A percentile compares a stretch with the other conserved stretches of the same genome.
Conservation (phyloP, 495 filamentous ascomycete genomes). For the Copromyces sp. region DNA sequence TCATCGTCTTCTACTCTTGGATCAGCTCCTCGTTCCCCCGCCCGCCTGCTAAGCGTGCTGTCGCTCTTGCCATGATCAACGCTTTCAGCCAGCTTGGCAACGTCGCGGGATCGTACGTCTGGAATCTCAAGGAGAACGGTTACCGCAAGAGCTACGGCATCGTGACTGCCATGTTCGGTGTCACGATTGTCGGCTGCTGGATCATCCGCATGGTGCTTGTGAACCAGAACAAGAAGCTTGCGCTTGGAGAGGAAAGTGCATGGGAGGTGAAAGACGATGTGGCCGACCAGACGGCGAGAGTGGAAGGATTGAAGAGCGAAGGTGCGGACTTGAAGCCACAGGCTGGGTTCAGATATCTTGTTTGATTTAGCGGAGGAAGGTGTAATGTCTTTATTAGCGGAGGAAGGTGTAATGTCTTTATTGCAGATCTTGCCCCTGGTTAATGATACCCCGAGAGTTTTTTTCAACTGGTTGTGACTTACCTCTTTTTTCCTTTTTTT, state of each 20-base stretch:
- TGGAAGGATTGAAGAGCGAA: conserved; percentile 4
- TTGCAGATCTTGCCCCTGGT: background rate
- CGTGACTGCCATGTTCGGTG: conserved; percentile 54
- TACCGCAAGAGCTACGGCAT: conserved; percentile 35
- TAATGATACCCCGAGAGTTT: background rate
- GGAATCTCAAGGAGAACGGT: conserved; percentile 37
- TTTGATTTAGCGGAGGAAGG: background rate
- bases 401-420: background rate
- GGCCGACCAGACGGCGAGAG: conserved; percentile 10
- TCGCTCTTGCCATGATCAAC: conserved; percentile 68
- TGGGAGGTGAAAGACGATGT: conserved; percentile 17
- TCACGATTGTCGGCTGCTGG: conserved; percentile 37
- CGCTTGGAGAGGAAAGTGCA: conserved; percentile 26
- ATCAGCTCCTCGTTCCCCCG: conserved; percentile 64
- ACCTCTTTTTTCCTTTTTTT: background rate
- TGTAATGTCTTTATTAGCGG: background rate
- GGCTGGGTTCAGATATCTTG: conserved; percentile 9
- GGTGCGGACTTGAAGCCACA: background rate
- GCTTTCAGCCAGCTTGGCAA: conserved; percentile 60
- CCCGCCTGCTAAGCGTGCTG: conserved; percentile 69
- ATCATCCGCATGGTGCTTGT: conserved; percentile 50
- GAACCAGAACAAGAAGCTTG: conserved; percentile 59
- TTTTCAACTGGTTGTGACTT: background rate
- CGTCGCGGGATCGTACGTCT: conserved; percentile 71
- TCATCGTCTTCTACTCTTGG: conserved; percentile 67